Percentiles rank a stretch among this genome's conserved stretches.
Evolutionary conservation across 495 filamentous ascomycete species (phyloP).

Genomic region (Penicillium dipodomyicola): DNA sequence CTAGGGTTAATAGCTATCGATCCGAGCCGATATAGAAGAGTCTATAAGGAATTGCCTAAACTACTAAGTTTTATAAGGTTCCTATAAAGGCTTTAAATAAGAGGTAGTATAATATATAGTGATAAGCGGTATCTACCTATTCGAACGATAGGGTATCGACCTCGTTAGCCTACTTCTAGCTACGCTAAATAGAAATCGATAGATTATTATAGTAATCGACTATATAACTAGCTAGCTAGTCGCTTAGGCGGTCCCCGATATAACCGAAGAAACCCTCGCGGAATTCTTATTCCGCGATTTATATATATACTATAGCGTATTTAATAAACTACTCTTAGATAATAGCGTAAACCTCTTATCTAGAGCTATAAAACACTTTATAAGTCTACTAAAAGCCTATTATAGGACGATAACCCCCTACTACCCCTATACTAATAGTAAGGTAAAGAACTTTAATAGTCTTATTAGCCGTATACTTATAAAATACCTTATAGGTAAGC

Average conservation of each 20-base stretch:
- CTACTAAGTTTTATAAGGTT: neutral
- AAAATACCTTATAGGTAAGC: conserved; percentile 6
- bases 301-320: neutral
- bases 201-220: conserved; percentile 3
- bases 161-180: neutral
- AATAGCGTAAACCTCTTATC: neutral
- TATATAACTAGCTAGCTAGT: neutral
- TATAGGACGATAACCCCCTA: neutral
- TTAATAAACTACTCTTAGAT: neutral
- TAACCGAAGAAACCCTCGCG: neutral
- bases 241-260: neutral
- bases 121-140: neutral
- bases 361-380: neutral
- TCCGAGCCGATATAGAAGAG: conserved; percentile 4
- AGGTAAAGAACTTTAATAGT: conserved; percentile 7
- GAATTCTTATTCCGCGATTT: conserved; percentile 2
- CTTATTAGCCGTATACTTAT: neutral
- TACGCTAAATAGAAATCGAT: neutral
- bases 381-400: neutral
- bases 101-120: conserved; percentile 4
- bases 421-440: neutral
- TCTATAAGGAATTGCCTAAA: neutral
- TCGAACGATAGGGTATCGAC: neutral
- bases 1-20: neutral
- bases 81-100: neutral